These are phyloP conservation scores for Endotrypanum monterogeii DNA, from an alignment of 208 protist species.

Conservation along the genomic window DNA sequence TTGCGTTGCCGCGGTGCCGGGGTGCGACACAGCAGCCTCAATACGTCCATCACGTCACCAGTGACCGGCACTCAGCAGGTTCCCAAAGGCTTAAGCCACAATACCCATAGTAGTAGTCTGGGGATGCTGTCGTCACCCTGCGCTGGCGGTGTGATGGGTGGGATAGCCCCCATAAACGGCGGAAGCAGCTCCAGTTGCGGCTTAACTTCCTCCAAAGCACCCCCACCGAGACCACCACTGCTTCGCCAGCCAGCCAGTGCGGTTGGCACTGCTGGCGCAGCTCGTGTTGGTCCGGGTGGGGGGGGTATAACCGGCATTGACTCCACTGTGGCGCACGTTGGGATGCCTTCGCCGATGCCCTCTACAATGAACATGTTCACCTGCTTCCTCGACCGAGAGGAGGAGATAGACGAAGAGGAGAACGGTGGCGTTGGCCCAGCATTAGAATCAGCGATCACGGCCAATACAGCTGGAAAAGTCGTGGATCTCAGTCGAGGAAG, in stretches of 20 bases:
- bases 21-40: constrained; percentile 10
- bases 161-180: neutral
- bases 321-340: constrained; percentile 12
- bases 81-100: neutral
- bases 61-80: neutral
- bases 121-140: neutral
- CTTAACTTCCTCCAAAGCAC: neutral
- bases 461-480: neutral
- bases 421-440: constrained; percentile 6
- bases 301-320: neutral
- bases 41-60: constrained; percentile 16
- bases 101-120: constrained; percentile 5
- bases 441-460: neutral
- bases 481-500: neutral
- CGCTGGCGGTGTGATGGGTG: neutral
- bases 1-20: constrained; percentile 2
- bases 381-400: constrained; percentile 42
- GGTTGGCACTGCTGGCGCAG: neutral
- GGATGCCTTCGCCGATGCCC: constrained; percentile 64
- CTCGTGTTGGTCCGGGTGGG: neutral
- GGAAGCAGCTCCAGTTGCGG: constrained; percentile 12
- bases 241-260: neutral
- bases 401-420: constrained; percentile 33
- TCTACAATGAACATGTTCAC: constrained; percentile 71
- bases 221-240: constrained; percentile 1